Base-by-base conservation (phyloP, 495 filamentous ascomycete species). In the Cercophora newfieldiana region DNA sequence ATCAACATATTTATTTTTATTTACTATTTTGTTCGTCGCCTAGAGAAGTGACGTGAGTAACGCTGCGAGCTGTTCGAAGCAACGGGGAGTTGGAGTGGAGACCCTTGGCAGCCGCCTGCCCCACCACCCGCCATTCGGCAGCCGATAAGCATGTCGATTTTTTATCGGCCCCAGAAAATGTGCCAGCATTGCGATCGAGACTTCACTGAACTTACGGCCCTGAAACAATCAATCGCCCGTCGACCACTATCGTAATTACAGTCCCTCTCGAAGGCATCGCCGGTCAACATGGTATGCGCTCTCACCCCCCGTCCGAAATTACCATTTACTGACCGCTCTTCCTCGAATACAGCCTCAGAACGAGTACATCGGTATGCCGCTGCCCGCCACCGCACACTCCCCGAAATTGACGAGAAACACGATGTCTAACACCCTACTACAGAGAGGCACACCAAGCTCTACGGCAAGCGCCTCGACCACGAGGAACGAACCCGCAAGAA, bases 401-500 rank as follows among this genome's bases (percentile, higher is more conserved):
- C 90, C 90, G 67, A 85, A 14, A 30, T 22, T 24, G 37, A 28
- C 18, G 25, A 29, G 26, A 6, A n/a, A n/a, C 25, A 16, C 19
- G 18, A 21, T 21, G 16, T 29, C 61, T 66, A 70, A 66, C 61
- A 26, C 3, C 31, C 18, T n/a, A 18, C 18, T 49, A 60, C 66
- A 75, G 72, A 74, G 61, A 50, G 73, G 61, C 72, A 69, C 66
- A 68, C 69, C 51, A 76, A 76, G 68, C 74, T 76, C 50, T 71
- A 74, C 64, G 91, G 80, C 80, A 89, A 78, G 82, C 95, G 77
- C 55, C 74, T 83, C 19, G 94, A 98, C 75, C 87, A 96, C 78
- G 95, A 98, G 73, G 95, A 98, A 82, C 90, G 93, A 44, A 80
- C 80, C 64, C 91, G 95, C 72, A 99, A 99, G 84, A 89, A 89